Conservation (phyloP, 768 basidiomycete species). For the Podaxis sp. region DNA sequence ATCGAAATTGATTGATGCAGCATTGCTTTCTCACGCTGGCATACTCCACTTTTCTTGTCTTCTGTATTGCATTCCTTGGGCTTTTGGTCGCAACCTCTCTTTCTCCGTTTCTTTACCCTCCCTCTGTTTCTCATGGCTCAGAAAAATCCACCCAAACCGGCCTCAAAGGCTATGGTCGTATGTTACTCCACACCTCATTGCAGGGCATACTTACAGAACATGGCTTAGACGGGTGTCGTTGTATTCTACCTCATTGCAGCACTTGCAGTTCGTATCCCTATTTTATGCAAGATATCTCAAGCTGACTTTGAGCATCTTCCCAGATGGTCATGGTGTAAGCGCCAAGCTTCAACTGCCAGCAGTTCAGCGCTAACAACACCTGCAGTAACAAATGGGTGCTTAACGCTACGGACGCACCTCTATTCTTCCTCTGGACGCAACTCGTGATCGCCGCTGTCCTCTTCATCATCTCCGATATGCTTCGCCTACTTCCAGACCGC, state of each 20-base stretch:
- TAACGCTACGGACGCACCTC: conserved; percentile 66
- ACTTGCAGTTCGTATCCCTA: conserved; percentile 62
- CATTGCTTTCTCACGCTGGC: background rate
- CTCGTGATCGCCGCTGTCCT: conserved; percentile 77
- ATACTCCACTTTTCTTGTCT: background rate
- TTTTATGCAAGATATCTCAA: background rate
- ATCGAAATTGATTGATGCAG: background rate
- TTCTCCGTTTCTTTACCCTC: background rate
- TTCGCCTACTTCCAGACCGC: conserved; percentile 67
- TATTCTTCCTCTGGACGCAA: conserved; percentile 87
- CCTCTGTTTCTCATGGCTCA: conserved; percentile 6
- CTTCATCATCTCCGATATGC: conserved; percentile 60
- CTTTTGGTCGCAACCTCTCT: background rate
- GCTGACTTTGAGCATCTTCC: background rate
- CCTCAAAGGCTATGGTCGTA: conserved; percentile 49
- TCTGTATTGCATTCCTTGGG: too few species aligned
- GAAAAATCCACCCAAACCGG: conserved; percentile 21
- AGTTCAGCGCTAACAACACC: conserved; percentile 15
- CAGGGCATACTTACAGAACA: background rate
- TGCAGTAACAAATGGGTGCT: conserved; percentile 91
- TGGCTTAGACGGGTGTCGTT: conserved; percentile 67
- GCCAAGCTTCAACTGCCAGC: background rate
- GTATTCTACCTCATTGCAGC: conserved; percentile 89
- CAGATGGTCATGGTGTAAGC: conserved; percentile 91
- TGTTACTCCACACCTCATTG: conserved; percentile 19